These are phyloP conservation scores for Solanum sejunctum DNA, from an alignment of 257 asterid species.

Conservation along the genomic window DNA sequence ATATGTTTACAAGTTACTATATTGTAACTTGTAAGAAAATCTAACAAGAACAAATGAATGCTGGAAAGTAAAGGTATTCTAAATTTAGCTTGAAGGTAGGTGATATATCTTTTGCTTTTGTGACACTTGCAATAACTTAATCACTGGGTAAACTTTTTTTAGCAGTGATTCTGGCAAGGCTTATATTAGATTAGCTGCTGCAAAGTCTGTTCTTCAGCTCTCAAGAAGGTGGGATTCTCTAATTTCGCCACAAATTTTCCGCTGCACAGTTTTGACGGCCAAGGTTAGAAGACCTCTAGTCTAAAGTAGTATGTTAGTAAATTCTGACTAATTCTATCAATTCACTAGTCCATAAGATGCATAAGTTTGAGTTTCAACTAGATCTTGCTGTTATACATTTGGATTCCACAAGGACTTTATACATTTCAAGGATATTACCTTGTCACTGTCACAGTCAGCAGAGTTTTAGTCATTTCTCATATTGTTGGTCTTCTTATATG, in stretches of 20 bases:
- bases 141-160: neutral
- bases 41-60: neutral
- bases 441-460: neutral
- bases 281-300: conserved; percentile 39
- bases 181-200: conserved; percentile 66
- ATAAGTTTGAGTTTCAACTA: neutral
- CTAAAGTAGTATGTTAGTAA: neutral
- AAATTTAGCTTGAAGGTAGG: neutral
- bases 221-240: conserved; percentile 93
- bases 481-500: neutral
- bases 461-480: neutral
- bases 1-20: neutral
- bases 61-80: neutral
- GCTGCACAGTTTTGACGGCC: conserved; percentile 44
- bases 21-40: neutral
- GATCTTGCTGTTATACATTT: neutral
- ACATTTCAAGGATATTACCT: neutral
- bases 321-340: neutral
- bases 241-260: conserved; percentile 61
- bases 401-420: neutral
- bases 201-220: conserved; percentile 73
- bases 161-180: conserved; percentile 47
- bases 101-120: neutral
- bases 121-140: neutral
- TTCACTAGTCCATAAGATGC: neutral